Conservation (phyloP, 1,139 yeast species). For the Zygosaccharomyces pseudobailii region DNA sequence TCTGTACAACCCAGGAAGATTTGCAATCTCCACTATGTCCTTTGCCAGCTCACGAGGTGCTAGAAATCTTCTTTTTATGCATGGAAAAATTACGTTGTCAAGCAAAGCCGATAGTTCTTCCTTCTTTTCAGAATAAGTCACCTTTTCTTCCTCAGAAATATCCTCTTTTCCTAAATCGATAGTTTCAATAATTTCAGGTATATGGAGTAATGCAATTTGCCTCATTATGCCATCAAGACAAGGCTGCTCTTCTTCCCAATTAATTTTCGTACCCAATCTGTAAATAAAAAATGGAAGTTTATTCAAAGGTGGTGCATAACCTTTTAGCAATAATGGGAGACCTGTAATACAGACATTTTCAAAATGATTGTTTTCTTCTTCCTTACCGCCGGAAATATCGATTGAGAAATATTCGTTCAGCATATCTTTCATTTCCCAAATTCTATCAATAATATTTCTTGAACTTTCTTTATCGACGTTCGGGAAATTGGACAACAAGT, state of each 20-base stretch:
- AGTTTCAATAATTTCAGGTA: conserved; percentile 53
- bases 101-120: conserved; percentile 37
- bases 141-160: conserved; percentile 20
- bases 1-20: conserved; percentile 81
- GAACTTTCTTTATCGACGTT: conserved; percentile 23
- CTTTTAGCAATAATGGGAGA: conserved; percentile 65
- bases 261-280: conserved; percentile 52
- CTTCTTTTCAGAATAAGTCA: conserved; percentile 16
- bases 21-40: conserved; percentile 80
- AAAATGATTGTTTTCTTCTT: conserved; percentile 15
- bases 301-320: conserved; percentile 54
- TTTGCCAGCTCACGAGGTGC: conserved; percentile 53
- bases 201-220: conserved; percentile 68
- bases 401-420: conserved; percentile 71
- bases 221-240: conserved; percentile 62
- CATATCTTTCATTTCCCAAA: conserved; percentile 66
- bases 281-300: conserved; percentile 67
- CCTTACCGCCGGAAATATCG: conserved; percentile 31
- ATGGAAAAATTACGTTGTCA: conserved; percentile 63
- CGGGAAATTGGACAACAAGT: conserved; percentile 18
- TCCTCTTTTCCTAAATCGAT: conserved; percentile 19
- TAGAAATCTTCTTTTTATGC: conserved; percentile 55
- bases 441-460: conserved; percentile 23
- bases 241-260: conserved; percentile 61
- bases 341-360: conserved; percentile 39